Evolutionary conservation across 208 protist genomes (phyloP).

Genomic region (Acanthamoeba triangularis): DNA sequence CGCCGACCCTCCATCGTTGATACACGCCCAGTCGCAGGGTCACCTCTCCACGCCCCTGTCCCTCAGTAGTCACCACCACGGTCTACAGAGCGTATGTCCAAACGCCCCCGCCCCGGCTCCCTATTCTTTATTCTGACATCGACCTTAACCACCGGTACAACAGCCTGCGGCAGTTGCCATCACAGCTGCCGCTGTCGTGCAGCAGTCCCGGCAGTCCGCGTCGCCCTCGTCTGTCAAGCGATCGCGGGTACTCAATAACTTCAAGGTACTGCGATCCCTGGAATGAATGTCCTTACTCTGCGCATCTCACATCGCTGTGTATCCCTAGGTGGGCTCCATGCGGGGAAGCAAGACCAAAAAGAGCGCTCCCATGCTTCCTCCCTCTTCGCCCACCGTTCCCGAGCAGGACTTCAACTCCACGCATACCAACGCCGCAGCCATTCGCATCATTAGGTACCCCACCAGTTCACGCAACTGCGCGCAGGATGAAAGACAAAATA

Average conservation of each 20-base stretch:
- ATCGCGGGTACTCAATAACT: conserved; percentile 25
- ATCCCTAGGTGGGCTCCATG: neutral
- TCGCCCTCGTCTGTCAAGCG: neutral
- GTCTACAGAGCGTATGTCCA: neutral
- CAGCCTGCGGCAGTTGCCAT: neutral
- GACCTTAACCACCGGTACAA: neutral
- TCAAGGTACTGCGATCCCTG: conserved; percentile 5
- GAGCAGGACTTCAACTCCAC: conserved; percentile 8
- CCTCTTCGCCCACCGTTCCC: neutral
- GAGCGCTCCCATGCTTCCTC: neutral
- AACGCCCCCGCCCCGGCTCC: neutral
- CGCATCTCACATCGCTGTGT: neutral
- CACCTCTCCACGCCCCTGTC: neutral
- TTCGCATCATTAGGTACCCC: conserved; percentile 25
- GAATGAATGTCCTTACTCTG: neutral
- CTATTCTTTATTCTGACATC: neutral
- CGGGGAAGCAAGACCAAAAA: conserved; percentile 7
- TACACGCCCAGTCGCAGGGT: conserved; percentile 15
- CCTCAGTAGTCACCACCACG: neutral
- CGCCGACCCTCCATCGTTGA: neutral
- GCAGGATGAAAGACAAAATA: neutral
- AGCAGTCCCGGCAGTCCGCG: neutral
- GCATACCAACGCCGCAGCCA: neutral
- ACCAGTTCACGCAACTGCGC: neutral
- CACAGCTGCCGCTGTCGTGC: conserved; percentile 2